phyloP scores from a whole-genome alignment of 2,329 filamentous ascomycete species.

The Clarireedia sp. region DNA sequence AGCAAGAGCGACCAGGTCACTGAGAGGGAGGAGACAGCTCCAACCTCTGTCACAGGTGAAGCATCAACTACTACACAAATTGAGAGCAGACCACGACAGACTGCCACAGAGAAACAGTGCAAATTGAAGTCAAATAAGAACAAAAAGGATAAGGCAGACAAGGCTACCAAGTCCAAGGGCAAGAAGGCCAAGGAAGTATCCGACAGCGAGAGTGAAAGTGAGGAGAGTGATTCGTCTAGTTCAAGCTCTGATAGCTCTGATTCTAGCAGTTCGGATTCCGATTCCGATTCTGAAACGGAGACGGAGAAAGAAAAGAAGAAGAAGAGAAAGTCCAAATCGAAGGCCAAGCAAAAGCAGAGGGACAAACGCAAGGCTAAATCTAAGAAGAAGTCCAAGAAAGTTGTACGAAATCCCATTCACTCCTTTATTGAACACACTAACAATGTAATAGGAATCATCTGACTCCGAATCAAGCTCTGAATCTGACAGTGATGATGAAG shows the following conservation, averaged over 20 bases:
- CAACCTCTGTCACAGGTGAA: constrained; percentile 13
- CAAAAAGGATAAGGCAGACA: constrained; percentile 19
- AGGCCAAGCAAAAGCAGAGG: constrained; percentile 29
- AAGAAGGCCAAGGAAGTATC: constrained; percentile 10
- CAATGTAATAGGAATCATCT: constrained; percentile 19
- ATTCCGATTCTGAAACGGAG: constrained; percentile 24
- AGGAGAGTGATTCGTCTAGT: not conserved
- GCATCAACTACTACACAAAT: constrained; percentile 15
- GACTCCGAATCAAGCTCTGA: constrained; percentile 28
- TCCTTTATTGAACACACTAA: constrained; percentile 10
- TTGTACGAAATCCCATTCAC: constrained; percentile 19
- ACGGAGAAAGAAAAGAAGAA: constrained; percentile 28
- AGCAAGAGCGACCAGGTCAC: constrained; percentile 20
- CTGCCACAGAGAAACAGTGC: constrained; percentile 13
- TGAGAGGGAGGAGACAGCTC: constrained; percentile 19
- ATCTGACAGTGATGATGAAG: constrained; percentile 22
- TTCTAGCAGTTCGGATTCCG: constrained; percentile 18
- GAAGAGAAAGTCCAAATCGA: constrained; percentile 31
- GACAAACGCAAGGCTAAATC: constrained; percentile 33
- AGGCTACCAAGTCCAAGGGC: constrained; percentile 5
- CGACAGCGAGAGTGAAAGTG: constrained; percentile 10
- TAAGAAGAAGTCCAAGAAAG: constrained; percentile 33
- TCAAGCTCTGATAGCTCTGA: constrained; percentile 1
- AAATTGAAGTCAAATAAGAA: constrained; percentile 21
- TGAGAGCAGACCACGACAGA: constrained; percentile 21